Evolutionary conservation across 192 early-diverging fungal genomes (phyloP).

Genomic region (Phlyctochytrium arcticum): DNA sequence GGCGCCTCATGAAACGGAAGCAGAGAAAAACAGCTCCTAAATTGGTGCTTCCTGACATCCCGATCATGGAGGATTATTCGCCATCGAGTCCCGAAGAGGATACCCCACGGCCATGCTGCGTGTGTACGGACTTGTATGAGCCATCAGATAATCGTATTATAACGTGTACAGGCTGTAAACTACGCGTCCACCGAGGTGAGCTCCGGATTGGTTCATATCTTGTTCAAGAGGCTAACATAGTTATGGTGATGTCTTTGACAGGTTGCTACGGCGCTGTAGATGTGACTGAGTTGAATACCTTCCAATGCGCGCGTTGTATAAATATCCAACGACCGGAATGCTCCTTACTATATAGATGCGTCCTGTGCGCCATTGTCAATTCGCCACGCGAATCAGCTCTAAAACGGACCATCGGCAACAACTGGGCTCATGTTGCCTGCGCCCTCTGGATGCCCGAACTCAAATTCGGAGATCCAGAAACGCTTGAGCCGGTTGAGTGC

Average conservation of each 20-base stretch:
- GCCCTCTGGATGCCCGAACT: conserved; percentile 40
- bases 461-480: conserved; percentile 24
- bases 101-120: conserved; percentile 15
- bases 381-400: conserved; percentile 16
- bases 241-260: too few relatives aligned
- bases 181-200: conserved; percentile 24
- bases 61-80: neutral
- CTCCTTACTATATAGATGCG: conserved; percentile 33
- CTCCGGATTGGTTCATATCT: too few relatives aligned
- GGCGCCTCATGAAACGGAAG: conserved; percentile 9
- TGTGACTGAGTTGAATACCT: neutral
- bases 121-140: conserved; percentile 14
- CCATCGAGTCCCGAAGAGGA: conserved; percentile 2
- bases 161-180: conserved; percentile 6
- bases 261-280: conserved; percentile 29
- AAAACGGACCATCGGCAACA: conserved; percentile 35
- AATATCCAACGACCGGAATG: conserved; percentile 25
- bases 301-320: conserved; percentile 25
- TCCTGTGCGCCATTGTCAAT: conserved; percentile 28
- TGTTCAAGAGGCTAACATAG: too few relatives aligned
- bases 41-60: neutral
- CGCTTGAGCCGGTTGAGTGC: conserved; percentile 30
- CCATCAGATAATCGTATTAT: neutral
- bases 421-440: conserved; percentile 42
- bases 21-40: neutral